Evolutionary conservation across 2,329 filamentous ascomycete species (phyloP), one percentile per base, ranked within the genome.

Genomic region (Neopestalotiopsis sp.): DNA sequence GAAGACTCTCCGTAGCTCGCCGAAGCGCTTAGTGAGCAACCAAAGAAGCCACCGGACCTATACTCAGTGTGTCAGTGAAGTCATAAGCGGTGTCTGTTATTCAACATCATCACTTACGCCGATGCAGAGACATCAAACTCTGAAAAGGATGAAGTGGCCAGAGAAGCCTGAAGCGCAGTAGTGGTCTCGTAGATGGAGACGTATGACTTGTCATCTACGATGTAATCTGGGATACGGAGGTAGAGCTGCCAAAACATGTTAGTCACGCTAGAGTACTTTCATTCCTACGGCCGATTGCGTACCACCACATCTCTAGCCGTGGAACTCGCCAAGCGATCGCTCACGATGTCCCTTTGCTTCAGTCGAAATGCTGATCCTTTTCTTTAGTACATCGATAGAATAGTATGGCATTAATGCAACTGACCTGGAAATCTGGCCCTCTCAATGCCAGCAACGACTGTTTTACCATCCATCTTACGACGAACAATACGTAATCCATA

Each of bases 141-240:
- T 12, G 40, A 52, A 4, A 65, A 65, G 9, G 62, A 65, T 34
- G 62, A 65, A 10, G 2, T 28, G 13, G 62, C 62, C n/a, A 65
- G 42, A 13, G 62, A 65, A 28, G 40, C 4, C 28, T 65, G 62
- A 2, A 65, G 40, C 13, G 20, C 9, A 9, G 17, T 52, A 9
- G 13, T 1, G 4, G 62, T 65, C 20, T 65, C 62, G 28, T 49
- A 52, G 10, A 65, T 52, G 13, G 62, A 49, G n/a, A 65, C 62
- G 32, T 65, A 65, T 12, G 62, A 65, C 40, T 65, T 13, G 24
- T 52, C 62, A 34, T 52, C 62, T 17, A 65, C 20, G 5, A 28
- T 32, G 49, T 65, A 65, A 20, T 65, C 62, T 3, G 62, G 62
- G 17, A 64, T 64, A 14, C 61, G 61, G 12, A 64, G 61, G 12